Evolutionary conservation across 2,329 filamentous ascomycete species (phyloP).

Genomic region (Colletotrichum sp.): DNA sequence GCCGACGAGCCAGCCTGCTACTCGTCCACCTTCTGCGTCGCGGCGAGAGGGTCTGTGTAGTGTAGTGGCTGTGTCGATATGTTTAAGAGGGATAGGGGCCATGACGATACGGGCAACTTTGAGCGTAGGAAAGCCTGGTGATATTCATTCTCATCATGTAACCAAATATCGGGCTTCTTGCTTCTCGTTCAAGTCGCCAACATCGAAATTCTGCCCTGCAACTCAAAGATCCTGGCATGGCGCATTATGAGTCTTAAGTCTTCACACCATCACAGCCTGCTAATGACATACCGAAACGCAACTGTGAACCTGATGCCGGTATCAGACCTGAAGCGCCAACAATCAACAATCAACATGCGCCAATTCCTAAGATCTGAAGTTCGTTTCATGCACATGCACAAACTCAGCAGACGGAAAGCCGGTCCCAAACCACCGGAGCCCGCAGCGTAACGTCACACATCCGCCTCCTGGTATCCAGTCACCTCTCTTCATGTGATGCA

Average conservation of each 20-base stretch:
- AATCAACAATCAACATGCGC: background rate
- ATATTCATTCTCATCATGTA: background rate
- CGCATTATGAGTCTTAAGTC: background rate
- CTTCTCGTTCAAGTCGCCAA: background rate
- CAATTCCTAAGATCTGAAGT: background rate
- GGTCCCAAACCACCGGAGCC: background rate
- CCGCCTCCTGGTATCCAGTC: background rate
- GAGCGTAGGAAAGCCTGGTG: background rate
- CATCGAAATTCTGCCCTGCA: accelerated
- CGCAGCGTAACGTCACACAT: background rate
- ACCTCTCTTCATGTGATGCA: background rate
- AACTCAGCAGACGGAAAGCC: background rate
- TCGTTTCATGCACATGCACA: background rate
- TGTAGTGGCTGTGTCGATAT: background rate
- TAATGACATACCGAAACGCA: background rate
- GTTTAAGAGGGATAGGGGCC: background rate
- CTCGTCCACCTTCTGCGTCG: background rate
- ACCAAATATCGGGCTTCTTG: too few species aligned
- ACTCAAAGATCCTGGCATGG: background rate
- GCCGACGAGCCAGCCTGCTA: conserved; percentile 15
- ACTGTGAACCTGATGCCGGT: background rate
- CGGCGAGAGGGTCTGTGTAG: background rate
- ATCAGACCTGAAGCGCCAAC: background rate
- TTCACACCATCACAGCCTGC: accelerated
- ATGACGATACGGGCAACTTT: background rate